phyloP scores from a whole-genome alignment of 371 early-diverging fungal species.

The Chytridium lagenaria region DNA sequence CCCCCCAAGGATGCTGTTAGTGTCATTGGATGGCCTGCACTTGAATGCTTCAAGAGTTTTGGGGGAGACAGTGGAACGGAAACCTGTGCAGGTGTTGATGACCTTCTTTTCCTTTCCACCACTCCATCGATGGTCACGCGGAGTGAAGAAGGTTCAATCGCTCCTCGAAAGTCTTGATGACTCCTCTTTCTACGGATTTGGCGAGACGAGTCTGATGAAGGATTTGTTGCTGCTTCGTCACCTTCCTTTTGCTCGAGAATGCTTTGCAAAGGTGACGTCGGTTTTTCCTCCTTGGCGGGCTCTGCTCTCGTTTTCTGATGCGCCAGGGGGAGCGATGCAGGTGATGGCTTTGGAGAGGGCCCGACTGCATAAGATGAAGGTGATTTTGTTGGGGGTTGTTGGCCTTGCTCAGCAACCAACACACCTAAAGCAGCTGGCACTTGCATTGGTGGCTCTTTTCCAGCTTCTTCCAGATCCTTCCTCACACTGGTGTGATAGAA shows the following conservation, averaged over 20 bases:
- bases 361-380: no score
- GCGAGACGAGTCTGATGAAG: not conserved
- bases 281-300: no score
- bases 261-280: not conserved
- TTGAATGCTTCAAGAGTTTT: not conserved
- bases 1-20: not conserved
- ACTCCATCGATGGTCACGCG: not conserved
- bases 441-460: no score
- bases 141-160: not conserved
- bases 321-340: no score
- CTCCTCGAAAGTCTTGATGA: not conserved
- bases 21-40: not conserved
- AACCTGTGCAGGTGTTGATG: not conserved
- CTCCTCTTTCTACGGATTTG: slow-evolving; percentile 1
- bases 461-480: no score
- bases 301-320: no score
- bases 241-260: not conserved
- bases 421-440: no score
- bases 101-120: not conserved
- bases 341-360: no score
- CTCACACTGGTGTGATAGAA: no score
- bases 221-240: not conserved
- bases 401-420: no score
- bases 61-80: not conserved
- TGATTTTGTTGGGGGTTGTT: no score